A percentile compares a stretch with the other conserved stretches of the same genome.
Conservation (phyloP, 768 basidiomycete species). For the Pilatotrama ljubarskyi region DNA sequence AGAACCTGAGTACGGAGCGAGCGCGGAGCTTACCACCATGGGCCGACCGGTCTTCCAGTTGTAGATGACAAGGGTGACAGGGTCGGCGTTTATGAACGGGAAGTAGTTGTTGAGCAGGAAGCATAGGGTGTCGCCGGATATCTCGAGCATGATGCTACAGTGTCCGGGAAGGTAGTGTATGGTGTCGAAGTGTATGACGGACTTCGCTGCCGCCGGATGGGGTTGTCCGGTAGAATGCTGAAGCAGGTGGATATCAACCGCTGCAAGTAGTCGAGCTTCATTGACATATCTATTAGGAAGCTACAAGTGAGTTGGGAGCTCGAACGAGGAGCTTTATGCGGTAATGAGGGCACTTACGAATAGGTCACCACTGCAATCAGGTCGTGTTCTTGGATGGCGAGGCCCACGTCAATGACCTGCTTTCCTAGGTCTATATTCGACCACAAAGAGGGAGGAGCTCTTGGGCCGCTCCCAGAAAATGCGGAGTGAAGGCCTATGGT, state of each 20-base stretch:
- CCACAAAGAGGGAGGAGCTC: slow-evolving; percentile 8
- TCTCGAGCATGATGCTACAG: slow-evolving; percentile 24
- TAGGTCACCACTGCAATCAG: slow-evolving; percentile 26
- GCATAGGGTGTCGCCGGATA: slow-evolving; percentile 25
- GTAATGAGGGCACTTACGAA: slow-evolving; percentile 11
- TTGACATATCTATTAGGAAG: slow-evolving; percentile 3
- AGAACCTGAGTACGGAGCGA: not conserved
- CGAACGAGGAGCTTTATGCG: not conserved
- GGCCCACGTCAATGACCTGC: slow-evolving; percentile 26
- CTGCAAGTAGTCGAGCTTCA: slow-evolving; percentile 11
- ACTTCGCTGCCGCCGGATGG: slow-evolving; percentile 24
- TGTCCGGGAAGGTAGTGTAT: slow-evolving; percentile 18
- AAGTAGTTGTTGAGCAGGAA: slow-evolving; percentile 25
- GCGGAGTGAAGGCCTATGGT: slow-evolving; percentile 6
- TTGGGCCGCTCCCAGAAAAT: not conserved
- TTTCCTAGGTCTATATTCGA: slow-evolving; percentile 17
- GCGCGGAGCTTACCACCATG: slow-evolving; percentile 23
- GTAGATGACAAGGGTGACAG: slow-evolving; percentile 18
- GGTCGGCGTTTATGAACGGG: slow-evolving; percentile 12
- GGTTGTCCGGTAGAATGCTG: slow-evolving; percentile 23
- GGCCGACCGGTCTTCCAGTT: slow-evolving; percentile 32
- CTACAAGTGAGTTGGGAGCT: not conserved
- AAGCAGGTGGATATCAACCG: slow-evolving; percentile 22
- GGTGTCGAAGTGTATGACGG: slow-evolving; percentile 18
- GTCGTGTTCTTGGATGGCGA: slow-evolving; percentile 28